Conservation (phyloP, 495 filamentous ascomycete genomes). For the Sabuloglossum arenarium region DNA sequence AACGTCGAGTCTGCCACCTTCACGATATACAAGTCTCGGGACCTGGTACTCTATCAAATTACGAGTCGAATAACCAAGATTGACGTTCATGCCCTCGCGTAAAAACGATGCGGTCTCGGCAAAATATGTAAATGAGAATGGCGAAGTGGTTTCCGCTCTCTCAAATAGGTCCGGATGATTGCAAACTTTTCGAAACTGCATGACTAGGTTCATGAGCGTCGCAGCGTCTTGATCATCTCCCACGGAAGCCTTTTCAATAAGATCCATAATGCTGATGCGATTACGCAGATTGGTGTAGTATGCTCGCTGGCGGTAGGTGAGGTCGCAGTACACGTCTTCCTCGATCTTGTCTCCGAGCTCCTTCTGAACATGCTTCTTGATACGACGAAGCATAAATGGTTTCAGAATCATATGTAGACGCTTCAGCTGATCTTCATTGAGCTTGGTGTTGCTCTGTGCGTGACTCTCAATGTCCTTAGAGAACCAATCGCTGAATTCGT, state of each 20-base stretch:
- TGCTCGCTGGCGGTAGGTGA: conserved; percentile 93
- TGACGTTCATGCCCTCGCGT: conserved; percentile 61
- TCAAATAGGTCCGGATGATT: conserved; percentile 97
- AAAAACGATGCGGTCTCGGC: conserved; percentile 91
- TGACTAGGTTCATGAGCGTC: conserved; percentile 96
- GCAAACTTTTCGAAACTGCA: conserved; percentile 99
- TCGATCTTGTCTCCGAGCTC: conserved; percentile 98
- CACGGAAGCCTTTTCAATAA: conserved; percentile 89
- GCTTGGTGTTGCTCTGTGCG: conserved; percentile 93
- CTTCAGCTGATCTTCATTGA: conserved; percentile 92
- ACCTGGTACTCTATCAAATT: conserved; percentile 68
- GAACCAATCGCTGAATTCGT: conserved; percentile 99
- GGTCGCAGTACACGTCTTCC: conserved; percentile 83
- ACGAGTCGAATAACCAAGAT: conserved; percentile 70
- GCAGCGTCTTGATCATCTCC: conserved; percentile 89
- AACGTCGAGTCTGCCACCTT: conserved; percentile 54
- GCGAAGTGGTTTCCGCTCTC: conserved; percentile 74
- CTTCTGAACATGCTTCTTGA: conserved; percentile 98
- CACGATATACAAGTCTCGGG: conserved; percentile 56
- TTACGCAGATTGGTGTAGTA: conserved; percentile 80
- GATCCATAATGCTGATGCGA: conserved; percentile 95
- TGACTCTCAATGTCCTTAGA: conserved; percentile 99
- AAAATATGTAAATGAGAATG: conserved; percentile 61
- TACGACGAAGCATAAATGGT: conserved; percentile 96
- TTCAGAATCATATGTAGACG: conserved; percentile 98